Evolutionary conservation across 2,329 filamentous ascomycete genomes (phyloP).

Genomic region (Clonostachys chloroleuca): DNA sequence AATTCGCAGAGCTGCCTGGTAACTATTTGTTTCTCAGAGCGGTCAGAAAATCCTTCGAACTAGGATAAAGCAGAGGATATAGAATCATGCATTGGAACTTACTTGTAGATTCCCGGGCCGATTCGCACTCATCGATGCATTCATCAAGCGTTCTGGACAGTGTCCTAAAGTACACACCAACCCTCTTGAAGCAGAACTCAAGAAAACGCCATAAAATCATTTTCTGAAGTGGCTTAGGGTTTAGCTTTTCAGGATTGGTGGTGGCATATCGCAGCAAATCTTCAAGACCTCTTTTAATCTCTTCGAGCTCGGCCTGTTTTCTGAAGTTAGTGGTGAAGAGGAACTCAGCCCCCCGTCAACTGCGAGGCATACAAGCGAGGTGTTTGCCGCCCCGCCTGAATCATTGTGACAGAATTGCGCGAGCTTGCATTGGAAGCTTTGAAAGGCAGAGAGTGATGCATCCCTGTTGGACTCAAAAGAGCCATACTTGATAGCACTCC

Average conservation of each 20-base stretch:
- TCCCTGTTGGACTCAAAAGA: conserved; percentile 3
- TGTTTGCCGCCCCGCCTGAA: conserved; percentile 6
- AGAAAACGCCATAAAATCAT: conserved; percentile 5
- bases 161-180: conserved; percentile 3
- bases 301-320: conserved; percentile 2
- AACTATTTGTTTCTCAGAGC: not conserved
- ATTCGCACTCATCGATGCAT: conserved; percentile 1
- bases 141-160: not conserved
- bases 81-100: not conserved
- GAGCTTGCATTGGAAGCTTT: conserved; percentile 7
- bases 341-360: conserved; percentile 3
- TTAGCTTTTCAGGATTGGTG: conserved; percentile 3
- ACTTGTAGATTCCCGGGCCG: not conserved
- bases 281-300: conserved; percentile 2
- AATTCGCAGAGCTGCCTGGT: not conserved
- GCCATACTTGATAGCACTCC: conserved; percentile 5
- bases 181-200: conserved; percentile 3
- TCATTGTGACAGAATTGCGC: conserved; percentile 7
- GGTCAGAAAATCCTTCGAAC: not conserved
- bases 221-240: conserved; percentile 2
- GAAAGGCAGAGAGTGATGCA: not conserved
- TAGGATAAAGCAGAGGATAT: no score
- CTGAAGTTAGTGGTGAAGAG: conserved; percentile 6
- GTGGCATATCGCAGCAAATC: conserved; percentile 3
- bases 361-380: conserved; percentile 2